Evolutionary conservation across 176 grass and related monocot species (phyloP), one percentile per base, ranked within the genome.

Genomic region (Miscanthus lutarioriparius): DNA sequence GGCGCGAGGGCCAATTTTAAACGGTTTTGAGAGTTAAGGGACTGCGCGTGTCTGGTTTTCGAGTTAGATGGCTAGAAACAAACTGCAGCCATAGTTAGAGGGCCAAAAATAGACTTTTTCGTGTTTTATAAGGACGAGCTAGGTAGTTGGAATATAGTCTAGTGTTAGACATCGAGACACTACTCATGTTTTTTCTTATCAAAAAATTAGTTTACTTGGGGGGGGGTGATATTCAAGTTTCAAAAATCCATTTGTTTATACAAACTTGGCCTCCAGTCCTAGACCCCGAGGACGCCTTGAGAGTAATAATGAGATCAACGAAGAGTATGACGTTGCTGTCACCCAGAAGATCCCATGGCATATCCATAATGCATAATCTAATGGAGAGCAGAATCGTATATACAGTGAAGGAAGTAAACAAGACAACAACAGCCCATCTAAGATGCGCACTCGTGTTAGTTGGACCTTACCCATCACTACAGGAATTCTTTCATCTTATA

Each of bases 381-480:
- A 75, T 54, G 26, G 70, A 33, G 19, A 1, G 43, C 0, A 8
- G 43, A 67, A 49, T 75, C 72, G 72, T 81, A 26, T 81, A 69
- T 49, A 70, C 49, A 51, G 32, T 80, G 64, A 58, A 58, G 49
- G 67, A 53, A 25, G 79, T 40, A 81, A 81, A 28, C 45, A 27
- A 70, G 79, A 81, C 45, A 81, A 27, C 22, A 56, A 70, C 79
- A 81, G 35, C 1, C 32, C 47, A 70, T 70, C 47, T 39, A 58
- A 69, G 45, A 20, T 69, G 28, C 47, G 66, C 66, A 54, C 79
- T 82, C 22, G 48, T 58, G 80, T 82, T 82, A 58, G 80, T 70
- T 82, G 80, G 15, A 71, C 15, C 67, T 82, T 70, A 69, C 33
- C 47, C 80, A 82, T 82, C 80, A 30, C 17, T 43, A 39, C 8